Base-by-base conservation (phyloP, 2,329 filamentous ascomycete species). In the Trichoderma oligosporum region DNA sequence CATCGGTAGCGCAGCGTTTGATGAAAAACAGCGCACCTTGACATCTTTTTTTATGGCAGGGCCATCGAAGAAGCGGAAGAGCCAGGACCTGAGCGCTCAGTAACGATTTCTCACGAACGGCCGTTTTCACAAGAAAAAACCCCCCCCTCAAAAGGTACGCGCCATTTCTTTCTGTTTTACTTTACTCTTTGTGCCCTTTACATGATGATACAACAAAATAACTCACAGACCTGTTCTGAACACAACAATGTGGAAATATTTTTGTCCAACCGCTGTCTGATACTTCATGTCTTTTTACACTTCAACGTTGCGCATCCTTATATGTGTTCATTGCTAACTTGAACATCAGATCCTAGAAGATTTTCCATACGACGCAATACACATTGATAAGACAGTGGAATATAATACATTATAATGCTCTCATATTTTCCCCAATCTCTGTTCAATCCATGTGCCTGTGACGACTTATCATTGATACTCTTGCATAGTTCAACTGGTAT, bases 161-260 rank as follows among this genome's bases (percentile, higher is more conserved):
- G 8, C 3, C n/a, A n/a, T n/a, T 24, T 59, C 59, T 58, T 58
- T 59, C 57, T 56, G 4, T 49, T 57, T 58, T 58, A 55, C n/a
- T 47, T 56, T 29, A 33, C 59, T 24, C 20, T 29, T 42, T 53
- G 27, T 67, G n/a, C n/a, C n/a, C n/a, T 66, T 65, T 66, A 62
- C 59, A 83, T 89, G 88, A 89, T 88, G 85, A 90, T 76, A 81
- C 72, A 68, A 75, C 80, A 78, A n/a, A 77, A 75, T 47, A 56
- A 76, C 82, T 87, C 87, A 90, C 86, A 90, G 87, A 91, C 87
- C 87, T 91, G 87, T 87, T 87, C 87, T 80, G 85, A 90, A 87
- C 69, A 39, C 44, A 70, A 67, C 67, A 63, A 79, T 89, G 86
- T 88, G 80, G 86, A 88, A 80, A 77, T 70, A 77, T 75, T 75